Evolutionary conservation across 352 stramenopile genomes (phyloP).

Genomic region (Globisporangium ultimum): DNA sequence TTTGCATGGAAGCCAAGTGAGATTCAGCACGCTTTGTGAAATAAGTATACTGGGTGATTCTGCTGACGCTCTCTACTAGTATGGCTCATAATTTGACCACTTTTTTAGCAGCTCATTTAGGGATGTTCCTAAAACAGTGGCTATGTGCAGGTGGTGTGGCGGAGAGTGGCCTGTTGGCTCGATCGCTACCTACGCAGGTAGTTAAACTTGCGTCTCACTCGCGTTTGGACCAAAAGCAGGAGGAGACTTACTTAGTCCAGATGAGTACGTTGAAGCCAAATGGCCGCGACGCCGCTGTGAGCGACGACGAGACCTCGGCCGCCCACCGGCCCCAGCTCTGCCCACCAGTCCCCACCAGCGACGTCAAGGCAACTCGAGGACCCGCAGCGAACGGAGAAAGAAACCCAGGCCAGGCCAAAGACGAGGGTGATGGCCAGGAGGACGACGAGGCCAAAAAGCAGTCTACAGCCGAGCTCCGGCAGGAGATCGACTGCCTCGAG

Average conservation of each 20-base stretch:
- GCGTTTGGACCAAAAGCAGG: neutral
- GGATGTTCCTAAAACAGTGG: neutral
- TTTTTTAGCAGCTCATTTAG: neutral
- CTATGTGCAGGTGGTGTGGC: neutral
- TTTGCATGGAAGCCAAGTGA: no score
- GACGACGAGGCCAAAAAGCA: neutral
- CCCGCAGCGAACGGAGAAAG: neutral
- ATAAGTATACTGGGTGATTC: neutral
- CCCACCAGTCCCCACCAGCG: conserved; percentile 12
- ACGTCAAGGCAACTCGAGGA: neutral
- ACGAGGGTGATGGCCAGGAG: neutral
- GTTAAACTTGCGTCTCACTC: neutral
- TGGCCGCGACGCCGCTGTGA: neutral
- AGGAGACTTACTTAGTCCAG: neutral
- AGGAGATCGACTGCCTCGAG: conserved; percentile 45
- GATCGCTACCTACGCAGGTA: no score
- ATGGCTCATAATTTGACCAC: neutral
- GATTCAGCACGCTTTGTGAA: no score
- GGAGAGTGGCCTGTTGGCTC: neutral
- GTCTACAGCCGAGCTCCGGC: conserved; percentile 20
- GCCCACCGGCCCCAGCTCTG: conserved; percentile 16
- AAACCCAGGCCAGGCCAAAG: neutral
- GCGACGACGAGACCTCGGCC: neutral
- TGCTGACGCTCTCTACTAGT: neutral
- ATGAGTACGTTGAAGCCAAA: neutral